Evolutionary conservation across 2,329 filamentous ascomycete genomes (phyloP).

Genomic region (Ophiostoma himal-ulmi): DNA sequence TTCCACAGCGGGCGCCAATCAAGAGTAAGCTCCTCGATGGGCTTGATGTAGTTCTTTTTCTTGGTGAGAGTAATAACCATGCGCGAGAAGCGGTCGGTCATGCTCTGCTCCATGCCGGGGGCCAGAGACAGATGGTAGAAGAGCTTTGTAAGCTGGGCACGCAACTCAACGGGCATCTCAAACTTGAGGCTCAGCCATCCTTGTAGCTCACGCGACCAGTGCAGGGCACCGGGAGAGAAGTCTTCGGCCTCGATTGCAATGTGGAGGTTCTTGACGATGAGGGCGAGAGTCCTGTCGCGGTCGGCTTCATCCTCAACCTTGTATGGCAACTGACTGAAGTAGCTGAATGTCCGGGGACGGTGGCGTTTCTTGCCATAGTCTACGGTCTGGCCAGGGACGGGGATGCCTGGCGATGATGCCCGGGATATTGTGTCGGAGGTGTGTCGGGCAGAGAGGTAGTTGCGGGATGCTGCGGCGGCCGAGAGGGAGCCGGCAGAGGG

Average conservation of each 20-base stretch:
- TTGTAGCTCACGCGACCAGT: conserved; percentile 95
- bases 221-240: conserved; percentile 85
- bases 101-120: conserved; percentile 74
- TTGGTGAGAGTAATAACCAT: conserved; percentile 97
- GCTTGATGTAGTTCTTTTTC: conserved; percentile 91
- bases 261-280: conserved; percentile 90
- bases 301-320: conserved; percentile 72
- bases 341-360: conserved; percentile 86
- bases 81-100: conserved; percentile 85
- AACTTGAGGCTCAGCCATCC: conserved; percentile 97
- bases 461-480: conserved; percentile 34
- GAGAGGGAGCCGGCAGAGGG: conserved; percentile 34
- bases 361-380: conserved; percentile 59
- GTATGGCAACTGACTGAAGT: conserved; percentile 87
- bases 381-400: conserved; percentile 43
- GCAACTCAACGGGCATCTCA: conserved; percentile 78
- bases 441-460: conserved; percentile 38
- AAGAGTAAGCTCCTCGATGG: conserved; percentile 79
- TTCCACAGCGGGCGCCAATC: conserved; percentile 93
- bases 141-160: conserved; percentile 77
- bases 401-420: conserved; percentile 74
- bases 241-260: conserved; percentile 87
- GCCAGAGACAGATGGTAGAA: conserved; percentile 93
- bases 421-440: conserved; percentile 67
- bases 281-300: conserved; percentile 71